Base-by-base conservation (phyloP, 306 rosid species). In the Lagenaria siceraria region DNA sequence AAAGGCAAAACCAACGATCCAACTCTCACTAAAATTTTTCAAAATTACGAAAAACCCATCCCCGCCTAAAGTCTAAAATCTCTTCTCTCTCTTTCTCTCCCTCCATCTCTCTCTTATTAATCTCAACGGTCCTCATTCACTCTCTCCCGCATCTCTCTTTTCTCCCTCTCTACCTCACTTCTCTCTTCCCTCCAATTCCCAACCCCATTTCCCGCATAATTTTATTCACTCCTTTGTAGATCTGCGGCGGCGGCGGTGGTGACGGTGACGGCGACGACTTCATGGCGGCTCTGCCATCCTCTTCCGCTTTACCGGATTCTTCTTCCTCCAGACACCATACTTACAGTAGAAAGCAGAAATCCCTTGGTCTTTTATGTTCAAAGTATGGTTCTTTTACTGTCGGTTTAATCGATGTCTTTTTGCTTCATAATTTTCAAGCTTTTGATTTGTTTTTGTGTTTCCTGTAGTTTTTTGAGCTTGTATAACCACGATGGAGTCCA, bases 401-500 rank as follows among this genome's bases (percentile, higher is more conserved):
- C 62, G 27, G 3, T 72, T 7, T 75, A 18, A 10, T 35, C 11
- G 14, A 5, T 35, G 62, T 5, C 6, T n/a, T n/a, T 0, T 24
- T 14, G 25, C 10, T 12, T n/a, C 9, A 1, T 2, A 21, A 5
- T 10, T 33, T n/a, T 38, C 3, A 4, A 43, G 24, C 0, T 31
- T 6, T 59, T 0, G 27, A 1, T 58, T 71, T 42, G 5, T 4
- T 76, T 51, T 21, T 38, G 3, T 18, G 31, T 53, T 3, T 18
- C 52, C 5, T 64, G 66, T 69, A 90, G 95, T 84, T 96, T 96
- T 80, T 52, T 96, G 80, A 80, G 87, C 84, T 74, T 96, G 85
- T 96, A 96, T 70, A 85, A 96, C 64, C 86, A 90, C 22, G 93
- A 90, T 13, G 84, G 80, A 0, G 82, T 89, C 3, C 92, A 87